Conservation (phyloP, 345 rosid genomes). For the Murraya koenigii region DNA sequence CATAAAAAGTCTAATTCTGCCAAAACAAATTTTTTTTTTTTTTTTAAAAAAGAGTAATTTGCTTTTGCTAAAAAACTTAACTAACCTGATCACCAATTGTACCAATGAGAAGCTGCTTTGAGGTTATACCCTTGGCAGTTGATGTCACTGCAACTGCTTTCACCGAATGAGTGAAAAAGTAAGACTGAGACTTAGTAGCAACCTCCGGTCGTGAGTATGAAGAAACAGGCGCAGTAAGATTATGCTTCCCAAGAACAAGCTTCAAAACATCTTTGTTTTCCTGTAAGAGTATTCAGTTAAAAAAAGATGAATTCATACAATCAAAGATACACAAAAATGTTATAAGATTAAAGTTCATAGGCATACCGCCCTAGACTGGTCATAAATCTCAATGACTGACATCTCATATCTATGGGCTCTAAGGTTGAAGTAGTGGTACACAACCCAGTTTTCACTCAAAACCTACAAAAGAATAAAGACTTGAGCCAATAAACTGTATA, state of each 20-base stretch:
- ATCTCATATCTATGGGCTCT: slow-evolving; percentile 97
- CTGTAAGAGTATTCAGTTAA: slow-evolving; percentile 42
- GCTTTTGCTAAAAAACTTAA: slow-evolving; percentile 3
- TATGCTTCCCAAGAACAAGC: slow-evolving; percentile 93
- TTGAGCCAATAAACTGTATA: slow-evolving; percentile 21
- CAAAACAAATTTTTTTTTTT: too few species aligned
- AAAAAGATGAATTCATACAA: slow-evolving; percentile 14
- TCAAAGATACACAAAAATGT: neutral
- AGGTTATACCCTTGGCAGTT: slow-evolving; percentile 95
- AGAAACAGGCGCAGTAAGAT: slow-evolving; percentile 80
- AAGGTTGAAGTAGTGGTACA: slow-evolving; percentile 96
- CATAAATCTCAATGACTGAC: slow-evolving; percentile 91
- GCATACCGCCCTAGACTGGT: slow-evolving; percentile 96
- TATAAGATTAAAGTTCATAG: neutral
- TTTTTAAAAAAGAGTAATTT: slow-evolving; percentile 10
- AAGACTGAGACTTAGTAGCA: slow-evolving; percentile 87
- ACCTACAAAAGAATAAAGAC: slow-evolving; percentile 52
- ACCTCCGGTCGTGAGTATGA: slow-evolving; percentile 86
- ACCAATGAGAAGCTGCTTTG: slow-evolving; percentile 98
- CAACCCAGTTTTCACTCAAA: slow-evolving; percentile 97
- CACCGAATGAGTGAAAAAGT: slow-evolving; percentile 85
- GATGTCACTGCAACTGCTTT: slow-evolving; percentile 85
- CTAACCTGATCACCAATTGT: slow-evolving; percentile 84
- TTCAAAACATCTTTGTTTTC: slow-evolving; percentile 95
- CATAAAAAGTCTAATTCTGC: neutral